A percentile compares a stretch with the other conserved stretches of the same genome.
These are phyloP conservation scores for Vicia sativa DNA, from an alignment of 306 rosid genomes.

Conservation along the genomic window DNA sequence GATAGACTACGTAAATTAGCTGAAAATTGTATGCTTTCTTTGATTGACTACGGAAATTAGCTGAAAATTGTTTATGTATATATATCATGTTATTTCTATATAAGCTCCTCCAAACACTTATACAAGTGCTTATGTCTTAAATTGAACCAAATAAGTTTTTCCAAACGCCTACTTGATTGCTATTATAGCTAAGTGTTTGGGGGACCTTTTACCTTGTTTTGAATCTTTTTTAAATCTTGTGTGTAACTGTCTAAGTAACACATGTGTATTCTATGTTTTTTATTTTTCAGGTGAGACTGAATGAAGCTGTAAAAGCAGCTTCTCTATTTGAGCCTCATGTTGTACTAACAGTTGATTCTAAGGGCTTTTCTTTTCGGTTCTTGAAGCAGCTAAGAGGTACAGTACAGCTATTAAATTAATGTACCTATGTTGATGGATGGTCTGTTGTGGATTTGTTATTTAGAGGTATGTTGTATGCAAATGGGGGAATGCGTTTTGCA, in stretches of 20 bases:
- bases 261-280: not conserved
- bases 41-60: too few relatives aligned
- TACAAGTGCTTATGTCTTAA: not conserved
- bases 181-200: not conserved
- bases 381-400: slow-evolving; percentile 83
- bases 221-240: not conserved
- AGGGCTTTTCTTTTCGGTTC: slow-evolving; percentile 90
- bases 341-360: slow-evolving; percentile 77
- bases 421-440: slow-evolving; percentile 33
- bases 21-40: not conserved
- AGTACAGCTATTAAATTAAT: slow-evolving; percentile 50
- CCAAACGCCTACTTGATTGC: not conserved
- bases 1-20: too few relatives aligned
- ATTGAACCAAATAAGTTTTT: not conserved
- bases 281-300: slow-evolving; percentile 54
- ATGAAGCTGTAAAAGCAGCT: slow-evolving; percentile 77
- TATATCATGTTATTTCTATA: not conserved
- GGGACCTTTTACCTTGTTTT: not conserved
- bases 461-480: slow-evolving; percentile 44
- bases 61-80: not conserved
- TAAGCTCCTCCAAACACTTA: not conserved
- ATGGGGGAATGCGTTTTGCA: slow-evolving; percentile 63
- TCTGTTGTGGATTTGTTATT: slow-evolving; percentile 33
- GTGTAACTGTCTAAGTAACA: slow-evolving; percentile 1
- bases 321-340: slow-evolving; percentile 77